Base-by-base conservation (phyloP, 352 stramenopile genomes). In the Phytophthora rubi region DNA sequence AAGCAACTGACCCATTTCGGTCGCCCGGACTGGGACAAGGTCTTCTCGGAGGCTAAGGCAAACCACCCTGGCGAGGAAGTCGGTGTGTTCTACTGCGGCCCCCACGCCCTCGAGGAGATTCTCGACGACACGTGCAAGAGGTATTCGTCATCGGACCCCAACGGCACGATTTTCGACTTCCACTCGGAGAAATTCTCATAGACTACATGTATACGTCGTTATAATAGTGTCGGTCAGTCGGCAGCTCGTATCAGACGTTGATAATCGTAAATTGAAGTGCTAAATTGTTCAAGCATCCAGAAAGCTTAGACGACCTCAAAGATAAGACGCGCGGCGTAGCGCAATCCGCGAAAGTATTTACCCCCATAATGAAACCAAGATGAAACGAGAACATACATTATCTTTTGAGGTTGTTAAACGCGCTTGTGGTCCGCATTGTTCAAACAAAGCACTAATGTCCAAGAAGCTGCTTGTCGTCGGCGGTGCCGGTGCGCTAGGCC, bases 81-180 rank as follows among this genome's bases (percentile, higher is more conserved):
- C 18, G 89, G 89, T n/a, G 87, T 97, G 12, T 97, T 97, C 68
- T 91, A 94, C 70, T 96, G 90, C 48, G 90, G 90, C 4, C 87
- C 89, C 21, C 85, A 93, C 56, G 77, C 73, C 3, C 81, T 97
- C n/a, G 87, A 94, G 65, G 82, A 90, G 66, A 85, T 90, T 39
- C 64, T 97, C 23, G 77, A 79, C 52, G 86, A 85, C 37, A 88
- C 82, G 72, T 93, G 85, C 75, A 80, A 82, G 51, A 79, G 86
- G 55, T 89, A 90, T 60, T 91, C 85, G 63, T 90, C 83, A 18
- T 80, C 66, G 12, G 59, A 70, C 21, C 61, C 68, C 5, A 77
- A 82, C 21, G 86, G 86, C 59, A 91, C 85, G 16, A 62, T 88
- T 32, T 94, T 94, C 57, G 86, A 94, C 76, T 94, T 91, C 71